These are phyloP conservation scores for Kappamyces sp. DNA, from an alignment of 192 early-diverging fungal genomes.

Conservation along the genomic window DNA sequence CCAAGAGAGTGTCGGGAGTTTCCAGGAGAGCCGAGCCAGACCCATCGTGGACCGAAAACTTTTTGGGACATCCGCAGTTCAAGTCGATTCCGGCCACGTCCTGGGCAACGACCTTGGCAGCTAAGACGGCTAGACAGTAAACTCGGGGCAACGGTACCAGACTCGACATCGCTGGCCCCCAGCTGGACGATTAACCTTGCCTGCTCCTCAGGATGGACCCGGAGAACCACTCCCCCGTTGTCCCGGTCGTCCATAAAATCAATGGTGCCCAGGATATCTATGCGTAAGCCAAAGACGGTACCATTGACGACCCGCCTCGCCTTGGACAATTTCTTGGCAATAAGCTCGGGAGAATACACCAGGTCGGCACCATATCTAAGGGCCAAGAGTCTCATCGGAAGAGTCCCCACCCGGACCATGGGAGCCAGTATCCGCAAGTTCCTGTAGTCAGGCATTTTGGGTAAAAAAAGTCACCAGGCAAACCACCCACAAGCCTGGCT, in stretches of 20 bases:
- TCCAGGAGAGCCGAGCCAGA: constrained; percentile 91
- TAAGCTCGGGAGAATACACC: constrained; percentile 66
- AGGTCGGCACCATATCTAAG: constrained; percentile 83
- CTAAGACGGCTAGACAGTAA: constrained; percentile 54
- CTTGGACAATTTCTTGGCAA: constrained; percentile 79
- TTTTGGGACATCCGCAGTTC: constrained; percentile 97
- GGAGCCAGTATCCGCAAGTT: constrained; percentile 82
- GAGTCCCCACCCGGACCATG: constrained; percentile 91
- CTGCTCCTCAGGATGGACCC: constrained; percentile 73
- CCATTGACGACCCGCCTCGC: constrained; percentile 70
- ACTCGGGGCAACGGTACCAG: constrained; percentile 79
- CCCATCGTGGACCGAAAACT: constrained; percentile 85
- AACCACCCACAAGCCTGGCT: not conserved
- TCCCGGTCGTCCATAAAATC: constrained; percentile 60
- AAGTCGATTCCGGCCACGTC: constrained; percentile 91
- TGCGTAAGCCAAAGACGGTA: constrained; percentile 23
- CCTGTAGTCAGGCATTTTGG: constrained; percentile 27
- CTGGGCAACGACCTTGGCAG: constrained; percentile 37
- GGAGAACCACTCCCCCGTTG: constrained; percentile 57
- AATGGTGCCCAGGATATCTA: constrained; percentile 59
- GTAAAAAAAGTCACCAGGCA: not conserved
- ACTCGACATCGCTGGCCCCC: constrained; percentile 81
- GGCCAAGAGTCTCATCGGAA: constrained; percentile 82
- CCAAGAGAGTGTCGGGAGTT: constrained; percentile 73
- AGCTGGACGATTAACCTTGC: constrained; percentile 82